Base-by-base conservation (phyloP, 2,329 filamentous ascomycete species). In the Mariannaea elegans region DNA sequence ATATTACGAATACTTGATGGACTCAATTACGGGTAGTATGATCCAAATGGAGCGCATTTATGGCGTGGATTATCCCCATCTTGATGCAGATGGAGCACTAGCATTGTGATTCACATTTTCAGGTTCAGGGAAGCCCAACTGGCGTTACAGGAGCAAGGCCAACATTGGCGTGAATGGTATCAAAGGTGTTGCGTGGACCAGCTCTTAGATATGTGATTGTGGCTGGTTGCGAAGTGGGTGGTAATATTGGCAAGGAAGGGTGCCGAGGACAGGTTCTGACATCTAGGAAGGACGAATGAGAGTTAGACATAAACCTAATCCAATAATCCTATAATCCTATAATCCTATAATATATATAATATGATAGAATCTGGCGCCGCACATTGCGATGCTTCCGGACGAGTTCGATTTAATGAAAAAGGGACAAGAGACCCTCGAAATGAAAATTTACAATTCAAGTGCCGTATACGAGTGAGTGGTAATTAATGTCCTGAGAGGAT, bases 281-380 rank as follows among this genome's bases (percentile, higher is more conserved):
- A 47, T 49, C 24, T 3, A 19, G 16, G 21, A 18, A 32, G 29
- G 23, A 29, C 31, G 18, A 18, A 52, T 27, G 24, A 10, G 34
- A 27, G n/a, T 60, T 62, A 41, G 47, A 56, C 46, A 52, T 64
- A 55, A 62, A 51, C 23, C 53, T 63, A 61, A 57, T 53, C 63
- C 41, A 50, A 56, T 65, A 61, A 62, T 53, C 63, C 39, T 45
- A 56, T 69, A n/a, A n/a, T n/a, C n/a, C n/a, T n/a, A n/a, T n/a
- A n/a, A n/a, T n/a, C n/a, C n/a, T n/a, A n/a, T n/a, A n/a, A n/a
- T 67, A 65, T 69, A 62, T 55, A 34, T 69, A 68, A 69, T 68
- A 59, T 29, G 14, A 52, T 46, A 41, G 24, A 42, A 23, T 29
- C 23, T 9, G 31, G 23, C 38, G 32, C 38, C 18, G 47, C 19